These are phyloP conservation scores for Calonectria montana DNA, from an alignment of 2,329 filamentous ascomycete species.

Conservation along the genomic window DNA sequence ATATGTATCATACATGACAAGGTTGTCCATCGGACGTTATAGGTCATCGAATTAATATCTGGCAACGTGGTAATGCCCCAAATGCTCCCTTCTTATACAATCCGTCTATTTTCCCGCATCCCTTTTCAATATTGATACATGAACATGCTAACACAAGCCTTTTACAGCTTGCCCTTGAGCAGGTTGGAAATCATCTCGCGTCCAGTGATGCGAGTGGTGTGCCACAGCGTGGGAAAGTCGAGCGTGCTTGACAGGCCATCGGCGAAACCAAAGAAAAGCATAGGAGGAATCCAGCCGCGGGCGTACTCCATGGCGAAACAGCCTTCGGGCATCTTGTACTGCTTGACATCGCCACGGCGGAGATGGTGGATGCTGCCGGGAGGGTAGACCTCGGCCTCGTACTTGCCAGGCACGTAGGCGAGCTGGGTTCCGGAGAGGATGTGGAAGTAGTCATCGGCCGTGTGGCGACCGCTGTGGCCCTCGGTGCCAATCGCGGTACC, in stretches of 20 bases:
- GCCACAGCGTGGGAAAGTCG: slow-evolving; percentile 87
- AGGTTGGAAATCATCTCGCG: slow-evolving; percentile 82
- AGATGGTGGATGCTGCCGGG: slow-evolving; percentile 79
- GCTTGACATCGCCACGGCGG: slow-evolving; percentile 77
- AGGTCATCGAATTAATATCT: not conserved
- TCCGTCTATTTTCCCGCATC: not conserved
- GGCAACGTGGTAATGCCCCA: not conserved
- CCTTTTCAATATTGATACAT: not conserved
- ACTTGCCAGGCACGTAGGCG: slow-evolving; percentile 77
- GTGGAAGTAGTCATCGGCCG: slow-evolving; percentile 94
- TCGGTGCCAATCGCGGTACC: slow-evolving; percentile 85
- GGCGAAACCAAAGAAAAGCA: slow-evolving; percentile 91
- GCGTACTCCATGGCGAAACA: slow-evolving; percentile 89
- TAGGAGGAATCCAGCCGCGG: slow-evolving; percentile 90
- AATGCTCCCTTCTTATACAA: not conserved
- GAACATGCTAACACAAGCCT: not conserved
- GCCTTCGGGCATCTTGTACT: slow-evolving; percentile 82
- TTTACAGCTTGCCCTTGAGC: slow-evolving; percentile 75
- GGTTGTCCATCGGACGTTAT: not conserved
- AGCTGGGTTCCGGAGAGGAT: slow-evolving; percentile 84
- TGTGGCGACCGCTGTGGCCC: slow-evolving; percentile 89
- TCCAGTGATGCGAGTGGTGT: slow-evolving; percentile 79
- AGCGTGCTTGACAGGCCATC: slow-evolving; percentile 84
- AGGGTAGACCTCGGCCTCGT: slow-evolving; percentile 76
- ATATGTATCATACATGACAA: not conserved